Evolutionary conservation across 345 rosid genomes (phyloP).

Genomic region (Camelina hispida): DNA sequence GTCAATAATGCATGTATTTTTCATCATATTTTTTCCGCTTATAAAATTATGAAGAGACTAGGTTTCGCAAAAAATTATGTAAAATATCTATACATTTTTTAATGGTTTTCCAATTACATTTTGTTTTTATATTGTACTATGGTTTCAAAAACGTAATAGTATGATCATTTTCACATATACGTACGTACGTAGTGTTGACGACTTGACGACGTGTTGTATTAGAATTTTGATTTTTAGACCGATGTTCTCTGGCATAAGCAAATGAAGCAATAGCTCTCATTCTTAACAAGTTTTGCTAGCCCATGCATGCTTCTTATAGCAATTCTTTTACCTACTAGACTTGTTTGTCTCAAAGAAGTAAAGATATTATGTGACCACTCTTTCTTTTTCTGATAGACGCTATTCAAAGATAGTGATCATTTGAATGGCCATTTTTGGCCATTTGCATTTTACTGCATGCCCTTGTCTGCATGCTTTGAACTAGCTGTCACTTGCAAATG

Average conservation of each 20-base stretch:
- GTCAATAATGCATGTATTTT: no score
- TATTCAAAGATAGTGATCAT: neutral
- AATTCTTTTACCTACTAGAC: neutral
- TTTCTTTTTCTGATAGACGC: neutral
- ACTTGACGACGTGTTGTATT: neutral
- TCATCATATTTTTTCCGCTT: neutral
- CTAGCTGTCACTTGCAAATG: no score
- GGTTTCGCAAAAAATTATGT: neutral
- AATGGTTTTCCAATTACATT: neutral
- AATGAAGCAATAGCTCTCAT: neutral
- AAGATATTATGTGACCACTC: neutral
- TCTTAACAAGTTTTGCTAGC: neutral
- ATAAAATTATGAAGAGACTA: neutral
- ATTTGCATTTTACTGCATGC: neutral
- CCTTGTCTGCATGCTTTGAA: neutral
- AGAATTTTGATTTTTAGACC: neutral
- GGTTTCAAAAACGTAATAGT: neutral
- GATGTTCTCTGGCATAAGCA: neutral
- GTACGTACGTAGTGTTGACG: neutral
- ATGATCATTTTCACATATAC: neutral
- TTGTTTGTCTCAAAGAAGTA: neutral
- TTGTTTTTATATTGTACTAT: neutral
- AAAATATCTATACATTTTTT: neutral
- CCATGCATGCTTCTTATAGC: slow-evolving; percentile 4
- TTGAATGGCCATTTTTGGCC: neutral